Evolutionary conservation across 2,329 filamentous ascomycete species (phyloP).

Genomic region (Eutypella sp.): DNA sequence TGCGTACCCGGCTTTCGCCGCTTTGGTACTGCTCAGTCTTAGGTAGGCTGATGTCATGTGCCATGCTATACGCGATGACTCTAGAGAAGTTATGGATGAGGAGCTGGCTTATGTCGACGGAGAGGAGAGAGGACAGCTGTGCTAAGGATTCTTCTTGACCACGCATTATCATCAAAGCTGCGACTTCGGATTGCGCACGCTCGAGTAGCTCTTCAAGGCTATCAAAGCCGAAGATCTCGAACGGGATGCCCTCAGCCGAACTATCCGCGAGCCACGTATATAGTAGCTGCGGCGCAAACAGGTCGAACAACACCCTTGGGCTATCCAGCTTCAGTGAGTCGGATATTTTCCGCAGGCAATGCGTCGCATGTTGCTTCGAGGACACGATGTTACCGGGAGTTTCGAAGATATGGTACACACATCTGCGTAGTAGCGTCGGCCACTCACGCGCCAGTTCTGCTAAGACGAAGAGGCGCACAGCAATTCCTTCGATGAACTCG

Average conservation of each 20-base stretch:
- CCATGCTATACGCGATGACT: constrained; percentile 76
- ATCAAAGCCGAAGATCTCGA: constrained; percentile 74
- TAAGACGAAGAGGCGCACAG: constrained; percentile 72
- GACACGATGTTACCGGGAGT: constrained; percentile 67
- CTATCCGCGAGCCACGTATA: constrained; percentile 81
- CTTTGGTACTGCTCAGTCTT: constrained; percentile 40
- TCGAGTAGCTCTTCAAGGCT: constrained; percentile 63
- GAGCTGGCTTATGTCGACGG: constrained; percentile 49
- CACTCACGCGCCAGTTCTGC: constrained; percentile 74
- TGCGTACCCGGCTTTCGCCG: constrained; percentile 63
- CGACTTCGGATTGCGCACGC: constrained; percentile 70
- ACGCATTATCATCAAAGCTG: constrained; percentile 79
- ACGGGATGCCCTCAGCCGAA: constrained; percentile 69
- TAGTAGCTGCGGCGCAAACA: constrained; percentile 85
- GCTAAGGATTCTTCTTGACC: constrained; percentile 60
- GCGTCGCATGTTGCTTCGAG: constrained; percentile 65
- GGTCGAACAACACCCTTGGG: constrained; percentile 66
- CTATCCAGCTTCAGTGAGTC: constrained; percentile 58
- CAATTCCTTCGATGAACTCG: constrained; percentile 74
- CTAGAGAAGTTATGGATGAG: constrained; percentile 69
- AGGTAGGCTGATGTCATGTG: constrained; percentile 59
- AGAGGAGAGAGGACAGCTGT: constrained; percentile 55
- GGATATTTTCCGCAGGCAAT: constrained; percentile 66
- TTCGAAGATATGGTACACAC: constrained; percentile 93
- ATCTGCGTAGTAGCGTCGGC: constrained; percentile 79